A percentile compares a stretch with the other conserved stretches of the same genome.
Evolutionary conservation across 805 yeast genomes (phyloP).

Genomic region (Ogataea siamensis): DNA sequence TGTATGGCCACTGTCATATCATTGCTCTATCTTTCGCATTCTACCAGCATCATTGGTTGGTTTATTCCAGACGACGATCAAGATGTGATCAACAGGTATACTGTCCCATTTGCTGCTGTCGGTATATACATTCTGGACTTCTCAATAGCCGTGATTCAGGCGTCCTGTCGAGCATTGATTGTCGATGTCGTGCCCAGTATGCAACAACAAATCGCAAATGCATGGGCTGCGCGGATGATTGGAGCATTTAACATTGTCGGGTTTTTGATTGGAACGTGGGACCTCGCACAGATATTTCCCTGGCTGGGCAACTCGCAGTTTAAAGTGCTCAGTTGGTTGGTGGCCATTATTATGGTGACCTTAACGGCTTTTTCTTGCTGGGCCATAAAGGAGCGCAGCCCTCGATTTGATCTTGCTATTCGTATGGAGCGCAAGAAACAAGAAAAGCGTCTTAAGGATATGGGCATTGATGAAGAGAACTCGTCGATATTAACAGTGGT

Average conservation of each 20-base stretch:
- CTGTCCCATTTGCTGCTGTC: constrained; percentile 51
- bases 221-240: constrained; percentile 66
- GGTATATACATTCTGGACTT: constrained; percentile 55
- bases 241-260: constrained; percentile 60
- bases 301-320: constrained; percentile 50
- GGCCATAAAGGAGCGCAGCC: constrained; percentile 48
- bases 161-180: constrained; percentile 57
- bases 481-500: constrained; percentile 19
- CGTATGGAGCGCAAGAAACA: constrained; percentile 38
- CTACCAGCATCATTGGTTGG: constrained; percentile 39
- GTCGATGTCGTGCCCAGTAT: constrained; percentile 57
- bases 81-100: constrained; percentile 29
- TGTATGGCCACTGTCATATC: constrained; percentile 46
- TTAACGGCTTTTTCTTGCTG: constrained; percentile 41
- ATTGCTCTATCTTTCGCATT: constrained; percentile 44
- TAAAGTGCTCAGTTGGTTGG: constrained; percentile 45
- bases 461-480: constrained; percentile 36
- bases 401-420: constrained; percentile 41
- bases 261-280: constrained; percentile 49
- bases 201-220: constrained; percentile 59
- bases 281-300: constrained; percentile 39
- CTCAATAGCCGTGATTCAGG: constrained; percentile 57
- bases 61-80: constrained; percentile 28
- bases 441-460: constrained; percentile 30
- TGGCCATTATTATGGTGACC: constrained; percentile 39